Percentiles rank a stretch among this genome's conserved stretches.
Evolutionary conservation across 441 rosid genomes (phyloP).

Genomic region (Theobroma grandiflorum): DNA sequence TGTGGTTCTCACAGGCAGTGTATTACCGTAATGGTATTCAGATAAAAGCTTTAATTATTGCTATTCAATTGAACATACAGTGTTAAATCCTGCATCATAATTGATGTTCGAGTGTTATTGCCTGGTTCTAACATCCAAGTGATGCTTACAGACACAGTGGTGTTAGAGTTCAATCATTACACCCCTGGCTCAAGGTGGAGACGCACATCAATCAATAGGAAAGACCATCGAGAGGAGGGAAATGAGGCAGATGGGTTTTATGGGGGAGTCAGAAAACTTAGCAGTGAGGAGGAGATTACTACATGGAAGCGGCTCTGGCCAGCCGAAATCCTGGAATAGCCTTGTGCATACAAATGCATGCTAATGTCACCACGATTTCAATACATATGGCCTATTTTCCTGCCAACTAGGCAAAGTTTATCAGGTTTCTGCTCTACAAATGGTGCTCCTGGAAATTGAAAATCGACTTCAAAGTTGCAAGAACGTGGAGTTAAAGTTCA

Average conservation of each 20-base stretch:
- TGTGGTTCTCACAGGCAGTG: not conserved
- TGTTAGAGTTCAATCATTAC: conserved; percentile 80
- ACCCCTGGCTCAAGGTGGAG: conserved; percentile 85
- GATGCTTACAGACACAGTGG: conserved; percentile 60
- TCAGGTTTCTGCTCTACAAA: not conserved
- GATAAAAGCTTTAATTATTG: not conserved
- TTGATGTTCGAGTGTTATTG: conserved; percentile 11
- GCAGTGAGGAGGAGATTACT: conserved; percentile 54
- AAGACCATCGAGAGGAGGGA: conserved; percentile 84
- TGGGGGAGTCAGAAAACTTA: conserved; percentile 76
- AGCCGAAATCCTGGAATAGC: conserved; percentile 59
- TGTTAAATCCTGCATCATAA: not conserved
- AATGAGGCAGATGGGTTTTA: conserved; percentile 87
- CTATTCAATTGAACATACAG: not conserved
- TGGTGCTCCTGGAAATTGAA: conserved; percentile 13
- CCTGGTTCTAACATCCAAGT: conserved; percentile 25
- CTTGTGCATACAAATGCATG: not conserved
- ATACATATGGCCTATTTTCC: not conserved
- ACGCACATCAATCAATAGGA: conserved; percentile 53
- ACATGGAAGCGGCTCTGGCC: conserved; percentile 84
- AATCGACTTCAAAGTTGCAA: conserved; percentile 2
- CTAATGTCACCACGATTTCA: not conserved
- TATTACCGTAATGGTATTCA: not conserved
- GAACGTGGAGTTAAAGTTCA: not conserved
- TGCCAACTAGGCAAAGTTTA: not conserved